Base-by-base conservation (phyloP, 2,329 filamentous ascomycete genomes). In the Nothomitra cinnamomea region DNA sequence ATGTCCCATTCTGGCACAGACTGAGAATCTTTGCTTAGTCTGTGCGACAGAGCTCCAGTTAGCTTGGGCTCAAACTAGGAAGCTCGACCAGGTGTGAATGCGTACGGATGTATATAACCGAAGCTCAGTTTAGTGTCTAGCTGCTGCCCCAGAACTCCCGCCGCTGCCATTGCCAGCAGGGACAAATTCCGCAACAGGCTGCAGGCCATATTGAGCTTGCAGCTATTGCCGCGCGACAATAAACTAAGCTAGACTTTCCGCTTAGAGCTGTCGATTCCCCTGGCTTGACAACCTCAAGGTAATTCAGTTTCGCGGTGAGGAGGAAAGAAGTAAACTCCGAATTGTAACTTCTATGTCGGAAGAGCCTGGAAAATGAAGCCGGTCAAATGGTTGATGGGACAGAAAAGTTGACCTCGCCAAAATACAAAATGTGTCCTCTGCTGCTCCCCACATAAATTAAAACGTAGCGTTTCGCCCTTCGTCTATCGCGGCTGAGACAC, bases 1-100 rank as follows among this genome's bases (percentile, higher is more conserved):
- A 77, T 60, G 45, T 68, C 64, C 72, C 75, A 83, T 57, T 77
- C 76, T 2, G 77, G 75, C 49, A 82, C 70, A 36, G 64, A 66
- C 56, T 70, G 67, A 53, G 61, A 62, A 49, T 15, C 25, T 8
- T 17, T 49, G 3, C 13, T 32, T 15, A 49, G 45, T 17, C 24
- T 35, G 45, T 15, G 19, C 45, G 21, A 3, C 6, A 17, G n/a
- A 5, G 45, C 15, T 49, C 5, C 13, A 49, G 15, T 17, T 24
- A 12, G 28, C 10, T 5, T 32, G 28, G 5, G 28, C 10, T 10
- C 28, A 10, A 10, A 32, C 28, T 10, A 32, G 28, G 28, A 32
- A 32, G 28, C 28, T 32, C 4, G 28, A 32, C 28, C 4, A 5
- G 28, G 28, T 10, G 28, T 3, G 24, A 28, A 35, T 35, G n/a